Percentiles rank a stretch among this genome's conserved stretches.
These are phyloP conservation scores for Calonectria honghensis DNA, from an alignment of 2,329 filamentous ascomycete species.

Conservation along the genomic window DNA sequence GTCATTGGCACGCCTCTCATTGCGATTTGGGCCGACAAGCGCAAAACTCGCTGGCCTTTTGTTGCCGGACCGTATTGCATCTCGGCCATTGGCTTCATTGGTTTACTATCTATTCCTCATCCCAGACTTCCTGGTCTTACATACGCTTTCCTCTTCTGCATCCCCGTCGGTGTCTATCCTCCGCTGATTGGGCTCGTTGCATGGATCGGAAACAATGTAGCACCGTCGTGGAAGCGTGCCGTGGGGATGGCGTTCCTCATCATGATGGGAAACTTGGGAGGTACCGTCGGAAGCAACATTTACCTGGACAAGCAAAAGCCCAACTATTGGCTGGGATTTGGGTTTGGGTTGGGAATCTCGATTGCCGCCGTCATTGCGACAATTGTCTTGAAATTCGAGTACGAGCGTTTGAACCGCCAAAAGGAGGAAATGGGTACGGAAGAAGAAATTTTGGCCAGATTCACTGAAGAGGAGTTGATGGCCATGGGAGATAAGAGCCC, in stretches of 20 bases:
- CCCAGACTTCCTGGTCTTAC: constrained; percentile 32
- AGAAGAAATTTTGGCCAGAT: background rate
- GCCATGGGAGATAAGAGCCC: constrained; percentile 21
- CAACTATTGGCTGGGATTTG: constrained; percentile 18
- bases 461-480: constrained; percentile 5
- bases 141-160: constrained; percentile 30
- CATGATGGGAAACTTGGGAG: constrained; percentile 30
- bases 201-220: constrained; percentile 34
- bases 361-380: background rate
- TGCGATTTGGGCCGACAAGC: constrained; percentile 10
- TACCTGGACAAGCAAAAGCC: constrained; percentile 26
- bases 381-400: background rate
- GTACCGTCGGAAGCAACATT: constrained; percentile 35
- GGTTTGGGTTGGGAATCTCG: background rate
- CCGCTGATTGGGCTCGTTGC: constrained; percentile 19
- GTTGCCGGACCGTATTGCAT: constrained; percentile 27
- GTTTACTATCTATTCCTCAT: constrained; percentile 21
- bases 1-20: constrained; percentile 3
- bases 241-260: constrained; percentile 26
- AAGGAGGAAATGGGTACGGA: constrained; percentile 14
- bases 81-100: constrained; percentile 16
- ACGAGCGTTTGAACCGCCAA: background rate
- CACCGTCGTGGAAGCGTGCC: constrained; percentile 30
- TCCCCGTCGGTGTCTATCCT: constrained; percentile 30
- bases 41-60: constrained; percentile 25